These are phyloP conservation scores for Candida krabiensis DNA, from an alignment of 805 yeast genomes.

Conservation along the genomic window DNA sequence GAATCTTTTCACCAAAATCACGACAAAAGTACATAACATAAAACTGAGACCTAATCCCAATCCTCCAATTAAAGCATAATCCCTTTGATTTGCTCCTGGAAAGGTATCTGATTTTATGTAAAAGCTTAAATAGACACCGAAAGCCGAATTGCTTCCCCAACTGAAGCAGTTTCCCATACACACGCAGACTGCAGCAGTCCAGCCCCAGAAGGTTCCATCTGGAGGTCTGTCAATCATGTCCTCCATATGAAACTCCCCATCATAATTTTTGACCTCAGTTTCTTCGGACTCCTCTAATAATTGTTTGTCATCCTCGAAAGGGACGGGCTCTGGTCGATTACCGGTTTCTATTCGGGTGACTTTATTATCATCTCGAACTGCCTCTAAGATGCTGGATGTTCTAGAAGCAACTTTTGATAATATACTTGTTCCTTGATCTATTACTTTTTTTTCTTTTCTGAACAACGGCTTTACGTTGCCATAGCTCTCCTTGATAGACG, in stretches of 20 bases:
- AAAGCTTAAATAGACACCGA: conserved; percentile 53
- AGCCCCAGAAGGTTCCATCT: conserved; percentile 47
- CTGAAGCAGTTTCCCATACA: conserved; percentile 37
- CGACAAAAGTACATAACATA: conserved; percentile 56
- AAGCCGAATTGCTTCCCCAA: conserved; percentile 57
- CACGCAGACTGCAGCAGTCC: conserved; percentile 45
- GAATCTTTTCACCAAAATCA: conserved; percentile 45
- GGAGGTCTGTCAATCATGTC: conserved; percentile 37
- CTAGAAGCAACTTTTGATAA: conserved; percentile 15
- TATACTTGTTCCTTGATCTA: background rate
- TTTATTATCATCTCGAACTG: conserved; percentile 31
- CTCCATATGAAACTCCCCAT: conserved; percentile 32
- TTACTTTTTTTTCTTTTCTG: background rate
- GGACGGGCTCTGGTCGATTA: conserved; percentile 3
- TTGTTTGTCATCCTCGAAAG: background rate
- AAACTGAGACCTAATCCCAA: conserved; percentile 55
- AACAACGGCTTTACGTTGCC: conserved; percentile 4
- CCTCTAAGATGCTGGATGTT: conserved; percentile 27
- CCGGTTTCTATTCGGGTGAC: conserved; percentile 20
- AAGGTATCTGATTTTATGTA: conserved; percentile 43
- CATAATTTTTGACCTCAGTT: conserved; percentile 20
- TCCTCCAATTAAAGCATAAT: conserved; percentile 59
- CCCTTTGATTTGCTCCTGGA: conserved; percentile 49
- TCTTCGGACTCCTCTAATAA: background rate
- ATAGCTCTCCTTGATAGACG: too few relatives aligned